Base-by-base conservation (phyloP, 805 yeast species). In the Wickerhamomyces sydowiorum region DNA sequence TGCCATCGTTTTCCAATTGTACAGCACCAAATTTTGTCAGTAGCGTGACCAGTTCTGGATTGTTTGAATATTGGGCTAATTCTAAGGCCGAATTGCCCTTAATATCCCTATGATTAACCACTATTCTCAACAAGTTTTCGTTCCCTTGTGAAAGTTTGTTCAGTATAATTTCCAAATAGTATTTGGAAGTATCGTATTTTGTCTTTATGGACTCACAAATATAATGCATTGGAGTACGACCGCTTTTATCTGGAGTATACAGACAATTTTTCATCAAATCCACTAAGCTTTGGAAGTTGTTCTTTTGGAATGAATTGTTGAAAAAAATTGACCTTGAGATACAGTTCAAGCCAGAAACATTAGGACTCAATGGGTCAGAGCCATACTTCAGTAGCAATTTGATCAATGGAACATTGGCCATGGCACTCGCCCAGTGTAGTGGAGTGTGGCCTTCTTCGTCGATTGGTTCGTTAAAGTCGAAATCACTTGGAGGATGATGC, bases 31-130 rank as follows among this genome's bases (percentile, higher is more conserved):
- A 28, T n/a, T 18, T 9, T 5, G 18, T 48, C 39, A 80, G 61
- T 17, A 66, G 60, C 28, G 65, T 64, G 22, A 69, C 64, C 23
- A 78, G 61, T 27, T 61, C 60, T 13, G 71, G 59, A 39, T 82
- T 75, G 3, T 75, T 73, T 8, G 76, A 65, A 29, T 78, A 69
- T 14, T 79, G 76, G 0, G 96, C 89, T 36, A 91, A 67, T 53
- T 88, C 95, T 38, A 89, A 65, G 7, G 95, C 87, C 0, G 96
- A 87, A 51, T 89, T 87, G 5, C 97, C 97, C 46, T 79, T 72
- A 19, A 70, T 72, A 61, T 93, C 98, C 56, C 78, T 86, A 52
- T 82, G 89, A 55, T 87, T 85, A 23, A 84, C 57, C 32, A 84
- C 66, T 48, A 80, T 75, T 38, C 75, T 73, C 34, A 81, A 70